Evolutionary conservation across 1,284 basidiomycete species (phyloP).

Genomic region (Somion occarium): DNA sequence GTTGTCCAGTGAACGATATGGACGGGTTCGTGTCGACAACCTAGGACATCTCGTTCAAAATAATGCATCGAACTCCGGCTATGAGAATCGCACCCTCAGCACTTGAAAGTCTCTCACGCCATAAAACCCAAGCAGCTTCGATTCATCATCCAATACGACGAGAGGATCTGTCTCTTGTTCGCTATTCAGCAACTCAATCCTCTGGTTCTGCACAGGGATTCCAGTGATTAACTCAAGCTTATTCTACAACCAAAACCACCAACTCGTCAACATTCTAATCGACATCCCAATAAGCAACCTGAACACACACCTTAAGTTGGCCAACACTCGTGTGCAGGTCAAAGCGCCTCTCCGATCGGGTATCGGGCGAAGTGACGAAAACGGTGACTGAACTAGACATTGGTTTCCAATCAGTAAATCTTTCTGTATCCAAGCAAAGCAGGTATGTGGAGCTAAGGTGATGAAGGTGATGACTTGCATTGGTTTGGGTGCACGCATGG

Average conservation of each 20-base stretch:
- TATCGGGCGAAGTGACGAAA: conserved; percentile 83
- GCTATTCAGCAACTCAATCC: conserved; percentile 59
- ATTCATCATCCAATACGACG: conserved; percentile 60
- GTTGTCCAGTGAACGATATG: conserved; percentile 69
- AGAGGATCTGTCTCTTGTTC: conserved; percentile 50
- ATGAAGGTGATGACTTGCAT: conserved; percentile 11
- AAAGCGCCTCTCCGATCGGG: conserved; percentile 80
- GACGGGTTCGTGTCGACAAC: conserved; percentile 78
- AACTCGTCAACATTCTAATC: not conserved
- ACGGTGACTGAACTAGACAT: conserved; percentile 61
- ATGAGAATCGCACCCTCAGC: conserved; percentile 53
- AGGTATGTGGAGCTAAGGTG: not conserved
- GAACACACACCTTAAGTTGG: conserved; percentile 66
- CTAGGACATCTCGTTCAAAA: conserved; percentile 34
- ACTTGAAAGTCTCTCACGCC: conserved; percentile 66
- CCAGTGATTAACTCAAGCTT: conserved; percentile 93
- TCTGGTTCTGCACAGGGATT: conserved; percentile 71
- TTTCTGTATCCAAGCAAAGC: not conserved
- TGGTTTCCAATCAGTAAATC: not conserved
- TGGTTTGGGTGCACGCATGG: conserved; percentile 13
- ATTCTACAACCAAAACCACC: conserved; percentile 37
- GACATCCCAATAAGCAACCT: too few species aligned
- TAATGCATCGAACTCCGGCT: not conserved
- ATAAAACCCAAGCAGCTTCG: conserved; percentile 68
- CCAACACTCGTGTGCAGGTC: conserved; percentile 70